Evolutionary conservation across 176 grass and related monocot species (phyloP).

Genomic region (Pontederia paniculata): DNA sequence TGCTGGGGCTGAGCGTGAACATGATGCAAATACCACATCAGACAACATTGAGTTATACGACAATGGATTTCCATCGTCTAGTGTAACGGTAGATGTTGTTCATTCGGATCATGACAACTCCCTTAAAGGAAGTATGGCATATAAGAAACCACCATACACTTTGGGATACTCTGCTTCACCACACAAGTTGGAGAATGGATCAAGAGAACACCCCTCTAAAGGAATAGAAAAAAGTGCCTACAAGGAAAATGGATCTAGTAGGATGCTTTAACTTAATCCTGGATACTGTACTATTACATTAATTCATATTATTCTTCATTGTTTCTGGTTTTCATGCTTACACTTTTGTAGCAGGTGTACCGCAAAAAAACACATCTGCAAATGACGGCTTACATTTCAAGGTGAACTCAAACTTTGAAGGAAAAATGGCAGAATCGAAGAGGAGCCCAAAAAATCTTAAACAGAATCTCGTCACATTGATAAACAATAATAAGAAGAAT

Average conservation of each 20-base stretch:
- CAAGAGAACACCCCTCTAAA: conserved; percentile 41
- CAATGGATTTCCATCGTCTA: conserved; percentile 26
- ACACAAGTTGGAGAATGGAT: conserved; percentile 46
- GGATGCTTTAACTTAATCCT: conserved; percentile 21
- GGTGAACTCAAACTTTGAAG: conserved; percentile 41
- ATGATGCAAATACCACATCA: conserved; percentile 37
- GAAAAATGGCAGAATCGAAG: conserved; percentile 53
- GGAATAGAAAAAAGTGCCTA: conserved; percentile 39
- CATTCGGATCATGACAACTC: conserved; percentile 39
- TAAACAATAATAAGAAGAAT: conserved; percentile 87
- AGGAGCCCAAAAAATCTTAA: conserved; percentile 75
- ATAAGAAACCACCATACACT: conserved; percentile 65
- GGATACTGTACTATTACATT: conserved; percentile 13
- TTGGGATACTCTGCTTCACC: conserved; percentile 28
- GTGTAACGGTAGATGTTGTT: conserved; percentile 29
- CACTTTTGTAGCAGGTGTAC: conserved; percentile 28
- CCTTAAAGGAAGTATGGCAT: conserved; percentile 40
- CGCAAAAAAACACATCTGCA: conserved; percentile 31
- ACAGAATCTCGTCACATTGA: conserved; percentile 70
- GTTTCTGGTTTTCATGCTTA: not conserved
- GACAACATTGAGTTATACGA: conserved; percentile 43
- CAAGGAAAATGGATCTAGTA: conserved; percentile 72
- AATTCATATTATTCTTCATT: conserved; percentile 28
- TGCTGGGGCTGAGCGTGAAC: conserved; percentile 26
- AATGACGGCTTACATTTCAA: conserved; percentile 31